Conservation (phyloP, 2,329 filamentous ascomycete species). For the Pseudonectria buxi region DNA sequence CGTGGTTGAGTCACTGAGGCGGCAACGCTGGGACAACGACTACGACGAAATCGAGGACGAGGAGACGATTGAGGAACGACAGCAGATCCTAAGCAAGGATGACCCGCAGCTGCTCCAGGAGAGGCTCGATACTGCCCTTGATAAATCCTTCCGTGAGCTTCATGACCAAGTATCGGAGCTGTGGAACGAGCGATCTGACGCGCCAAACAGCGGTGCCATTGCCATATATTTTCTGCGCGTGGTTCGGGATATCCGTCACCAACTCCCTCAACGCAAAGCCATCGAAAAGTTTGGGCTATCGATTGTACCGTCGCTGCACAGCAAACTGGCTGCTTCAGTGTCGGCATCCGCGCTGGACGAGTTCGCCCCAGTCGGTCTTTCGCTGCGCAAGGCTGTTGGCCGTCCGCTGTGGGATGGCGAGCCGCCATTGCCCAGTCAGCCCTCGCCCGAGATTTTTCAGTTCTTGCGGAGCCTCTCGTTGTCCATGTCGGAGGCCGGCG, state of each 20-base stretch:
- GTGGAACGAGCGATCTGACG: conserved; percentile 40
- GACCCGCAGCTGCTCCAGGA: conserved; percentile 60
- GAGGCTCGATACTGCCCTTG: conserved; percentile 49
- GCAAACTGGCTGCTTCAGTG: conserved; percentile 50
- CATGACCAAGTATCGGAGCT: conserved; percentile 47
- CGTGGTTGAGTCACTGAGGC: conserved; percentile 57
- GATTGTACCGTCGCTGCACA: conserved; percentile 59
- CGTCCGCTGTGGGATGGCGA: conserved; percentile 74
- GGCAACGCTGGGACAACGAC: conserved; percentile 70
- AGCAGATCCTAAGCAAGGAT: conserved; percentile 62
- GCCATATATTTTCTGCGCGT: conserved; percentile 66
- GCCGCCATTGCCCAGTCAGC: conserved; percentile 68
- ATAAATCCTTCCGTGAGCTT: conserved; percentile 51
- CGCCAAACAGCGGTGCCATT: conserved; percentile 43
- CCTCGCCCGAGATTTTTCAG: conserved; percentile 66
- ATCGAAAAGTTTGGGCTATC: conserved; percentile 51
- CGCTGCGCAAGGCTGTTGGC: conserved; percentile 47
- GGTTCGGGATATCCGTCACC: conserved; percentile 64
- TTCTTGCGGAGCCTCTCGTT: conserved; percentile 60
- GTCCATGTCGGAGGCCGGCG: conserved; percentile 63
- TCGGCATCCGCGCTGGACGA: conserved; percentile 42
- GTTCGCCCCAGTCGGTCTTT: conserved; percentile 36
- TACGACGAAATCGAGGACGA: conserved; percentile 69
- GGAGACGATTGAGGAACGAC: conserved; percentile 58
- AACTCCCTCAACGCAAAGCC: conserved; percentile 48